A percentile compares a stretch with the other conserved stretches of the same genome.
phyloP scores from a whole-genome alignment of 768 basidiomycete species.

The Kondoa subrosea region DNA sequence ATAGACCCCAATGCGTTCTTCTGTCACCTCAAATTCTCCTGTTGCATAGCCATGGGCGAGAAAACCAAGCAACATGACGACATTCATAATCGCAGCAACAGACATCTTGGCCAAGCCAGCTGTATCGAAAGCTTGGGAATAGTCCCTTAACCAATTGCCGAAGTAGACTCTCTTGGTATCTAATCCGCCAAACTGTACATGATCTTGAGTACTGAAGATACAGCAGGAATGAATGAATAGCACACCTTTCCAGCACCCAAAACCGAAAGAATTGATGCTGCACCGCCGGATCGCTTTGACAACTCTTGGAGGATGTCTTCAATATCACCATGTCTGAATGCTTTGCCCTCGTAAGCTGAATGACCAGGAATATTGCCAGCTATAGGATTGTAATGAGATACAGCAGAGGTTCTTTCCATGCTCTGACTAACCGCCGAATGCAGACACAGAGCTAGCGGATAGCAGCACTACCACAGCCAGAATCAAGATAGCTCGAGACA shows the following conservation, averaged over 20 bases:
- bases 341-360: conserved; percentile 32
- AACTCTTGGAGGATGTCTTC: conserved; percentile 29
- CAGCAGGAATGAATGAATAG: neutral
- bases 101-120: conserved; percentile 29
- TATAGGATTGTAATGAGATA: neutral
- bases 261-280: conserved; percentile 23
- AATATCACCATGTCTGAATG: conserved; percentile 68
- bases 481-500: too few relatives aligned
- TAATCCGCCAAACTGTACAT: conserved; percentile 30
- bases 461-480: too few relatives aligned
- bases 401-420: too few relatives aligned
- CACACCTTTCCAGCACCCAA: conserved; percentile 25
- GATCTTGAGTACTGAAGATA: neutral
- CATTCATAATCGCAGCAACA: conserved; percentile 61
- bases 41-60: conserved; percentile 45
- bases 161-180: conserved; percentile 34
- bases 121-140: conserved; percentile 42
- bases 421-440: too few relatives aligned
- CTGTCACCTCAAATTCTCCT: conserved; percentile 35
- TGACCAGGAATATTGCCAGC: neutral
- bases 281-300: conserved; percentile 30
- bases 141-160: conserved; percentile 53
- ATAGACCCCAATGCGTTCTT: conserved; percentile 36
- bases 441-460: too few relatives aligned
- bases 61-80: conserved; percentile 74